Evolutionary conservation across 331 rosid species (phyloP), one percentile per base, ranked within the genome.

Genomic region (Rosa hybrid): DNA sequence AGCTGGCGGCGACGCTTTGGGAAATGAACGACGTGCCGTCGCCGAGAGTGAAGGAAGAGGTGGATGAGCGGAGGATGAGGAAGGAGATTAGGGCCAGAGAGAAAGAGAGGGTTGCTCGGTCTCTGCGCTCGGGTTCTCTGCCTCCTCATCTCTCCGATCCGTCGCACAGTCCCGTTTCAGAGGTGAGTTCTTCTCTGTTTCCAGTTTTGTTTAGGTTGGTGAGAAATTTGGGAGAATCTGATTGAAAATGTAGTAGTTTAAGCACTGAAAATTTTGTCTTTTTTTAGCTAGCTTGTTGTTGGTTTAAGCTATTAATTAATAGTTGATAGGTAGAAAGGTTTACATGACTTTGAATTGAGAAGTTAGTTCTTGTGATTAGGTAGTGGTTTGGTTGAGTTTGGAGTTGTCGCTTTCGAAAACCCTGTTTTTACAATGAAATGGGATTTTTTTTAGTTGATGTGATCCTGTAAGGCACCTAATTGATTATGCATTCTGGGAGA

Each of bases 61-160:
- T 81, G 27, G 89, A 89, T n/a, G 88, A 84, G 71, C 75, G 84
- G 77, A 84, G 90, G 80, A 57, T 87, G 83, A 89, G 88, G 83
- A 91, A 86, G 90, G 97, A 93, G 76, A 30, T 75, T 38, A 90
- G 84, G 84, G 84, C 88, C 4, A 91, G 92, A 74, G 99, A 95
- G 64, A 89, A 90, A 75, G 99, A 95, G 59, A 91, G 83, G 75
- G 71, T 88, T n/a, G 79, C 91, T 0, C 88, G 97, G 93, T 93
- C 97, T 4, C 67, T 78, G 59, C 94, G 87, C 82, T 96, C 98
- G 46, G 97, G 97, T 62, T 91, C 97, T 82, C 69, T 96, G 84
- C 99, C 99, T 63, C 98, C 97, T 3, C 98, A 96, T 87, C 90
- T 96, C 82, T 96, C 97, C 81, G 98, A 96, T 96, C 99, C 98